Evolutionary conservation across 768 basidiomycete genomes (phyloP), one percentile per base, ranked within the genome.

Genomic region (Psilocybe sp.): DNA sequence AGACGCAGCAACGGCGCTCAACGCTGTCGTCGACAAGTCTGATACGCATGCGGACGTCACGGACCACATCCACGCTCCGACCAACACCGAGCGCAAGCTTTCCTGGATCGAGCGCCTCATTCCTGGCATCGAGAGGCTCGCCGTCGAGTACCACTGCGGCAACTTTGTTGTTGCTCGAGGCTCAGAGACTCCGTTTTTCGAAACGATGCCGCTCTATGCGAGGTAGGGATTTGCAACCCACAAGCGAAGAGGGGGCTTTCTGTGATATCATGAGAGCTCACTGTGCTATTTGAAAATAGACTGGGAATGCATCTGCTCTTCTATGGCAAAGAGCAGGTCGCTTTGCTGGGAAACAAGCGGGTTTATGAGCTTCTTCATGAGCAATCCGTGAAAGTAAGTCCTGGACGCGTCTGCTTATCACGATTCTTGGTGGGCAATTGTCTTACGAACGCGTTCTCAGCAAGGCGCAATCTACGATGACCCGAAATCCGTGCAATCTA

Each of bases 231-330:
- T 18, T 44, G 47, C n/a, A 12, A 14, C 15, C 14, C 14, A 13
- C 36, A 15, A 4, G 20, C 12, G 5, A 23, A 32, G 12, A 50
- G 50, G 47, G 50, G 40, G 50, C 37, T n/a, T n/a, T n/a, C n/a
- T n/a, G n/a, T n/a, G n/a, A n/a, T n/a, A n/a, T n/a, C n/a, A n/a
- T n/a, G n/a, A 37, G 36, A 7, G 35, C 14, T 49, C 33, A 46
- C 34, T 5, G 5, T 14, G 32, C 19, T 23, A 13, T 49, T n/a
- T 44, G 19, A 39, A 19, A 12, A 3, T 40, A 74, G 74, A 36
- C 71, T 87, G 40, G 85, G 84, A 6, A 90, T 90, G 89, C 88
- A 90, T 58, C 72, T 91, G 5, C 65, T 90, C 20, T 91, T 88
- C 57, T 79, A 79, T 40, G 81, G 84, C 2, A 73, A 66, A 33